Base-by-base conservation (phyloP, 805 yeast genomes). In the Saccharomycodes ludwigii region DNA sequence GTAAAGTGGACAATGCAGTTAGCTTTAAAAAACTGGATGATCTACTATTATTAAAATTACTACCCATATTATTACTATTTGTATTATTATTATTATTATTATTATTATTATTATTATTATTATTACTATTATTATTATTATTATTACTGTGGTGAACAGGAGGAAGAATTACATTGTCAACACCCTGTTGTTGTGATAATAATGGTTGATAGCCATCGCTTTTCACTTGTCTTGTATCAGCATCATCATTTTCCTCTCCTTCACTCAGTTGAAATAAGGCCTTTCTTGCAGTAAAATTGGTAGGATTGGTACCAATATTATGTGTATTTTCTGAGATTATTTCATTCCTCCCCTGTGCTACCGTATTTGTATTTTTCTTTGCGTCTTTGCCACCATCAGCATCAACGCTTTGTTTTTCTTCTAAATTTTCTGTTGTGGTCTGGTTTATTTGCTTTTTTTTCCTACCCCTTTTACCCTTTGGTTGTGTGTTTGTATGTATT, bases 401-500 rank as follows among this genome's bases (percentile, higher is more conserved):
- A n/a, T n/a, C n/a, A n/a, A n/a, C n/a, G n/a, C n/a, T n/a, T n/a
- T n/a, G n/a, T n/a, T n/a, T n/a, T n/a, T n/a, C n/a, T n/a, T n/a
- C n/a, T n/a, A n/a, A n/a, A n/a, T n/a, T n/a, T n/a, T n/a, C n/a
- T n/a, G n/a, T n/a, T n/a, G n/a, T 24, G 16, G 11, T 13, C 16
- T 24, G 14, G 12, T 4, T 17, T 24, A 11, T 24, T 24, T 13
- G 12, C 30, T 58, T 58, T 52, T 59, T 61, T 44, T 57, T 52
- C 31, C 62, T 52, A 31, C 64, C 63, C 21, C 65, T 66, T 50
- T 73, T 69, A 45, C 78, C 73, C 50, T 77, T 66, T 19, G 79
- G 71, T 33, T 73, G 71, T 12, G 84, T 81, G 42, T 77, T 77
- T 16, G 75, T 71, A 50, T 79, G 86, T 36, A 77, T 78, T 37